Evolutionary conservation across 225 moss, liverwort and hornwort species (phyloP), one percentile per base, ranked within the genome.

Genomic region (Physcomitrellopsis africana): DNA sequence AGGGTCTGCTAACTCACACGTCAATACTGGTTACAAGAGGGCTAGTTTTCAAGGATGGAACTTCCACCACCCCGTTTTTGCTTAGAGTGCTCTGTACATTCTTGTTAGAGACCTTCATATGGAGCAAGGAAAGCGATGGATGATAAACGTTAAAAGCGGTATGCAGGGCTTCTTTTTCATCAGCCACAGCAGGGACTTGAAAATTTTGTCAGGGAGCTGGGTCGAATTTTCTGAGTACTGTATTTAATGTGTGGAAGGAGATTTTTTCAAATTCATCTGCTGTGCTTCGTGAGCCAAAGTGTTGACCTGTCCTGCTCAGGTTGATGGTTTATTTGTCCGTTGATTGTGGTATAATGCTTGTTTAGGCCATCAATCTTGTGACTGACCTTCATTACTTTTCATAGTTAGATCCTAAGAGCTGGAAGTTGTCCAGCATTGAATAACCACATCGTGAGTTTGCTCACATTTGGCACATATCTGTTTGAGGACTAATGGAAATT

Each of bases 181-280:
- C 23, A 57, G 63, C 47, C 69, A 24, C 53, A 46, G 46, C 14
- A 60, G 65, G 66, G 53, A 64, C 37, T 46, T 75, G 24, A 41
- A 29, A 24, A 52, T 51, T 49, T 72, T 72, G 59, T 70, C 26
- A 20, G 26, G 51, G 72, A 75, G 10, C 58, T 58, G 41, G 19
- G 67, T 81, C 72, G 51, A 81, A 45, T 71, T 81, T 78, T 78
- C 51, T 63, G 32, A 75, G 48, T 60, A 65, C 23, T 20, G 60
- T 60, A 49, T 65, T 42, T 74, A 37, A 37, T 37, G 32, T 37
- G 32, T 37, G 32, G 32, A 56, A 77, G 62, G 68, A 57, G 75
- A 63, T 75, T 72, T 26, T 49, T 24, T 56, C 32, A 18, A 51
- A 73, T 81, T 74, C 32, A 66, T 37, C 7, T 37, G 5, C 1